Conservation (phyloP, 345 rosid genomes). For the Eucalyptus cloeziana region DNA sequence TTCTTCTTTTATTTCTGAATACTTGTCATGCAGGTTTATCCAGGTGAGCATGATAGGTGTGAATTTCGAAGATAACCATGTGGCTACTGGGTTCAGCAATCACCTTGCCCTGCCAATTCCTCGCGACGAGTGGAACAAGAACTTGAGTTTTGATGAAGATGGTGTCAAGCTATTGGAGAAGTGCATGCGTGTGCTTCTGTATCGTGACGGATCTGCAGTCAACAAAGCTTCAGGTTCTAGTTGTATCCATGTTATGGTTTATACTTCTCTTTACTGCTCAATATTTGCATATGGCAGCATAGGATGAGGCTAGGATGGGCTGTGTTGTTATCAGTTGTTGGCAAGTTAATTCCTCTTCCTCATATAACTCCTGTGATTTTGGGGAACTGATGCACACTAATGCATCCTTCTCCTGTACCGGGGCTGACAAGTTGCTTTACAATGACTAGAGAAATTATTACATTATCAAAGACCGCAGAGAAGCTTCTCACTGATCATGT, state of each 20-base stretch:
- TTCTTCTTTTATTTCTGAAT: background rate
- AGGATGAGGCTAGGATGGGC: background rate
- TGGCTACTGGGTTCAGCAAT: conserved; percentile 92
- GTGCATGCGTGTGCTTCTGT: conserved; percentile 89
- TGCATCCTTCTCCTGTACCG: background rate
- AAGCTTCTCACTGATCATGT: background rate
- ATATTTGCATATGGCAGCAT: background rate
- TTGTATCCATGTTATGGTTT: background rate
- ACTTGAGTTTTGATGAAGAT: conserved; percentile 86
- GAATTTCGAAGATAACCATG: conserved; percentile 74
- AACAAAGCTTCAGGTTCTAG: conserved; percentile 74
- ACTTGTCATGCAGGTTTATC: background rate
- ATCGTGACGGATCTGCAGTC: conserved; percentile 88
- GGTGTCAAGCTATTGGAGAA: conserved; percentile 84
- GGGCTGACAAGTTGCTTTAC: background rate
- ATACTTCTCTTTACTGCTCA: background rate
- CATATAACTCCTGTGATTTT: too few relatives aligned
- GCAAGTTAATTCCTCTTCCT: background rate
- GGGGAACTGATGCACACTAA: too few relatives aligned
- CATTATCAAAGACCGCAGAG: background rate
- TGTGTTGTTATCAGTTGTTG: background rate
- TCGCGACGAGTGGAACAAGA: conserved; percentile 78
- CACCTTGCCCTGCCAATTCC: conserved; percentile 94
- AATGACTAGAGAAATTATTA: background rate
- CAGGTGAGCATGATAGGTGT: conserved; percentile 93